A percentile compares a stretch with the other conserved stretches of the same genome.
phyloP scores from a whole-genome alignment of 176 grass and related monocot species.

The Oryza nivara region DNA sequence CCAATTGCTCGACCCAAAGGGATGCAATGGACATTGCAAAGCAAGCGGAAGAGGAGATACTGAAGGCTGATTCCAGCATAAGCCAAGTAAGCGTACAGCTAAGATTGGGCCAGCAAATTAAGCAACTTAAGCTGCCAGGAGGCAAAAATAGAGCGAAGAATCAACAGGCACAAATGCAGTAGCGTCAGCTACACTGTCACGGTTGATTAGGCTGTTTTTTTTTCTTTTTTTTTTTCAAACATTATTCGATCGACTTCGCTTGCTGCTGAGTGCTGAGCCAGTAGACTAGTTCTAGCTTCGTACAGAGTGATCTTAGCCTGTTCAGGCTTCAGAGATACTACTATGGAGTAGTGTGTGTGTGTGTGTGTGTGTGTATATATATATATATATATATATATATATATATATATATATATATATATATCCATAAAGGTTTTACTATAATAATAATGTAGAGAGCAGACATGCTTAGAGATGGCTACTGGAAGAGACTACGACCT shows the following conservation, averaged over 20 bases:
- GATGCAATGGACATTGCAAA: slow-evolving; percentile 84
- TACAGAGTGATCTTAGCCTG: slow-evolving; percentile 28
- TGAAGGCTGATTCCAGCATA: slow-evolving; percentile 69
- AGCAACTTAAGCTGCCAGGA: slow-evolving; percentile 49
- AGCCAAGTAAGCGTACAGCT: slow-evolving; percentile 84
- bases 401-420: not conserved
- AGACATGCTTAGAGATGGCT: not conserved
- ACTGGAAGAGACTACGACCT: not conserved
- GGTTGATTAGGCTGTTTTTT: not conserved
- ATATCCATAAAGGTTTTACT: not conserved
- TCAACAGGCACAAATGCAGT: slow-evolving; percentile 27
- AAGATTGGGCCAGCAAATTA: slow-evolving; percentile 72
- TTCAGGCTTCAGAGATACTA: not conserved
- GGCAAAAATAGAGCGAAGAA: slow-evolving; percentile 10
- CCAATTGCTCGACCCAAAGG: slow-evolving; percentile 49
- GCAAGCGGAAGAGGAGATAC: slow-evolving; percentile 74
- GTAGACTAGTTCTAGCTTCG: slow-evolving; percentile 13
- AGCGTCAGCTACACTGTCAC: slow-evolving; percentile 1
- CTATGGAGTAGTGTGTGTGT: not conserved
- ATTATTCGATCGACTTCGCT: slow-evolving; percentile 7
- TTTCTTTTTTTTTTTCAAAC: not conserved
- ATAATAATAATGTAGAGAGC: slow-evolving; percentile 31
- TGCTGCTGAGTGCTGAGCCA: slow-evolving; percentile 17
- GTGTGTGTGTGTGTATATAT: no score
- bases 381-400: not conserved